phyloP scores from a whole-genome alignment of 75 land plant genomes.

The Ceratopteris richardii region DNA sequence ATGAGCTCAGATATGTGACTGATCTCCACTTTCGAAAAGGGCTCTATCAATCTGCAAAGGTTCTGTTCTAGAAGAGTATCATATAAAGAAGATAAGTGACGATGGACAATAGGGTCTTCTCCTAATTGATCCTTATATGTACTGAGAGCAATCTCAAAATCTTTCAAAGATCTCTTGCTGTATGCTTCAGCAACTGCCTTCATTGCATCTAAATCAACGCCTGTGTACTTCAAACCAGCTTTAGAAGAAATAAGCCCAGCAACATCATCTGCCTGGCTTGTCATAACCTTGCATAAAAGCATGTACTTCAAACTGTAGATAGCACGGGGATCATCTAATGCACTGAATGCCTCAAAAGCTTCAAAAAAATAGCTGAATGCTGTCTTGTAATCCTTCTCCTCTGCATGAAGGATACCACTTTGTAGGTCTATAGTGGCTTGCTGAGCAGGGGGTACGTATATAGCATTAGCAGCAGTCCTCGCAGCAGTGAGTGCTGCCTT shows the following conservation, averaged over 20 bases:
- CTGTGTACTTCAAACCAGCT: too few relatives aligned
- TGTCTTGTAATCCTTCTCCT: too few relatives aligned
- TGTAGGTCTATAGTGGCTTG: constrained; percentile 73
- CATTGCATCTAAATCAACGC: constrained; percentile 73
- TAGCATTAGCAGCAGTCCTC: constrained; percentile 78
- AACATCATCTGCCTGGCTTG: constrained; percentile 69
- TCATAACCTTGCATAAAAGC: constrained; percentile 80
- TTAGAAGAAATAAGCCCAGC: constrained; percentile 67
- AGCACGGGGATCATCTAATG: constrained; percentile 59
- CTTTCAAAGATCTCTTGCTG: too few relatives aligned
- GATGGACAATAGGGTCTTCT: constrained; percentile 68
- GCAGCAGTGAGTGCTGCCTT: constrained; percentile 75
- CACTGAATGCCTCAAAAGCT: constrained; percentile 74
- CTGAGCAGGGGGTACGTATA: constrained; percentile 70
- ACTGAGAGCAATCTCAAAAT: too few relatives aligned
- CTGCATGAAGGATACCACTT: constrained; percentile 71
- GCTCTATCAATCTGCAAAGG: too few relatives aligned
- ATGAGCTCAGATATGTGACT: constrained; percentile 59
- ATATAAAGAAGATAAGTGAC: constrained; percentile 75
- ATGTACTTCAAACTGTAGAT: constrained; percentile 53
- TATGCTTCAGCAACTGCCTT: constrained; percentile 75
- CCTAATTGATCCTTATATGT: constrained; percentile 57
- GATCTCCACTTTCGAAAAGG: too few relatives aligned
- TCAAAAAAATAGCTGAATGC: constrained; percentile 73
- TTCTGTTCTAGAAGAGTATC: too few relatives aligned